Evolutionary conservation across 495 filamentous ascomycete species (phyloP).

Genomic region (Penicillium maclennaniae): DNA sequence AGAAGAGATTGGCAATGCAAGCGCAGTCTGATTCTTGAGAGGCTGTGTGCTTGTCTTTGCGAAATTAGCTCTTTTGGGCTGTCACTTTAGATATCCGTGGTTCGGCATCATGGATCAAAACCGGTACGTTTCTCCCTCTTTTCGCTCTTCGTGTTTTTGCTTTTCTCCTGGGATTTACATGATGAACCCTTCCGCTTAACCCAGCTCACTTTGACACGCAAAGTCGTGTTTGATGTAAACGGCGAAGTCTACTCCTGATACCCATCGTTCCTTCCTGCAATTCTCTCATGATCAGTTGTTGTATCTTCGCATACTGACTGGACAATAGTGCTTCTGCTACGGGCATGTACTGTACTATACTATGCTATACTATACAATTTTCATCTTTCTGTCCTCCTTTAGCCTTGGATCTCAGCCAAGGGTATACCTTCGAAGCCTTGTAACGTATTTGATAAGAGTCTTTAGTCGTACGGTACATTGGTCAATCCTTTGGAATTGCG

Average conservation of each 20-base stretch:
- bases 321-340: constrained; percentile 72
- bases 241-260: constrained; percentile 58
- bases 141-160: constrained; percentile 10
- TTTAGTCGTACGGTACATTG: neutral
- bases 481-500: constrained; percentile 3
- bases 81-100: constrained; percentile 13
- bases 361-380: constrained; percentile 22
- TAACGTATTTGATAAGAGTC: neutral
- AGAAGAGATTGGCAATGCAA: constrained; percentile 9
- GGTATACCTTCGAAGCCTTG: neutral
- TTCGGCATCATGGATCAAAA: constrained; percentile 35
- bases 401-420: neutral
- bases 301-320: constrained; percentile 36
- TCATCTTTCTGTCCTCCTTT: constrained; percentile 2
- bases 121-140: constrained; percentile 58
- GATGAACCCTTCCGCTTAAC: constrained; percentile 92
- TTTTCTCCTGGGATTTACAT: constrained; percentile 43
- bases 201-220: constrained; percentile 98
- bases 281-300: constrained; percentile 7
- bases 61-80: neutral
- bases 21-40: neutral
- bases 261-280: constrained; percentile 3
- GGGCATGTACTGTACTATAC: constrained; percentile 49
- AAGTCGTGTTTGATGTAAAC: constrained; percentile 82
- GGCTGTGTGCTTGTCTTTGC: neutral